phyloP scores from a whole-genome alignment of 2,329 filamentous ascomycete species.

The Xylariaceae sp. region DNA sequence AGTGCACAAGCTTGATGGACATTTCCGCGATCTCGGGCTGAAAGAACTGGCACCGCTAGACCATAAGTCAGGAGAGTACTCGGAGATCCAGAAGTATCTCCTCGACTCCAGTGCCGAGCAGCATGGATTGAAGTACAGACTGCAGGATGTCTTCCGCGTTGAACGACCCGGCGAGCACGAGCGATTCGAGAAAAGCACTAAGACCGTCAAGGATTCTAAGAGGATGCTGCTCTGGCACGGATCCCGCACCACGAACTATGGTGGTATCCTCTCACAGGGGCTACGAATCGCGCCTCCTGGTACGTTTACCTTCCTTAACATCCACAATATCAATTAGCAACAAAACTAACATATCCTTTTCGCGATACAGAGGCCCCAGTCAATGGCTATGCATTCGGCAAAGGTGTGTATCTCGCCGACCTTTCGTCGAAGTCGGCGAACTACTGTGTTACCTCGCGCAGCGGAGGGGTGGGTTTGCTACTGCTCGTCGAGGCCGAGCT shows the following conservation, averaged over 20 bases:
- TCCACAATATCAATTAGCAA: background rate
- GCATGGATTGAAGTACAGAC: constrained; percentile 53
- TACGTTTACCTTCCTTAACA: constrained; percentile 3
- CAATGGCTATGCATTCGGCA: constrained; percentile 79
- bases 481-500: constrained; percentile 80
- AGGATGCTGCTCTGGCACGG: constrained; percentile 81
- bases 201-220: constrained; percentile 45
- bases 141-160: constrained; percentile 77
- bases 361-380: constrained; percentile 57
- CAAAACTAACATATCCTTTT: background rate
- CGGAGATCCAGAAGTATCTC: constrained; percentile 62
- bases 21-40: constrained; percentile 65
- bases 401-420: constrained; percentile 80
- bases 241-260: constrained; percentile 74
- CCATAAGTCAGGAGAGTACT: constrained; percentile 56
- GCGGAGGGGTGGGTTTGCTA: constrained; percentile 63
- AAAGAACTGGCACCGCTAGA: constrained; percentile 69
- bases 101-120: constrained; percentile 59
- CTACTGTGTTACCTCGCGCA: constrained; percentile 62
- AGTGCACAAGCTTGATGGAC: constrained; percentile 65
- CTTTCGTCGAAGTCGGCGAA: constrained; percentile 75
- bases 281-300: constrained; percentile 75
- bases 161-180: constrained; percentile 66
- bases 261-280: constrained; percentile 78
- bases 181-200: constrained; percentile 59